A percentile compares a stretch with the other conserved stretches of the same genome.
phyloP scores from a whole-genome alignment of 148 eudicot species.

The Vaccinium myrtillus region DNA sequence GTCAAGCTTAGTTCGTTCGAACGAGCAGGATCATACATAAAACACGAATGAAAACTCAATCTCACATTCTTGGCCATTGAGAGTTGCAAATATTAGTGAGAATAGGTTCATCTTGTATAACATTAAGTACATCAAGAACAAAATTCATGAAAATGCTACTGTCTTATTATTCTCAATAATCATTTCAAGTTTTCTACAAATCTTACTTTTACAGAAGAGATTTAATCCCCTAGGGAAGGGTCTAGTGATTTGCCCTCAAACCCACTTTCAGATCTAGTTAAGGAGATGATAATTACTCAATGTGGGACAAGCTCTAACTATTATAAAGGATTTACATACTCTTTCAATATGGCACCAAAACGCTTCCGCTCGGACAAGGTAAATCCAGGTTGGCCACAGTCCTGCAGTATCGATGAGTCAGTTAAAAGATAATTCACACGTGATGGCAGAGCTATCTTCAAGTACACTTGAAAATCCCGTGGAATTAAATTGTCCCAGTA shows the following conservation, averaged over 20 bases:
- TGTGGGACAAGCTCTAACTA: background rate
- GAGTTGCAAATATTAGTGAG: background rate
- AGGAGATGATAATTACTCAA: background rate
- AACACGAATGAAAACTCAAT: constrained; percentile 2
- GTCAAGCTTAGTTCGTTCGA: background rate
- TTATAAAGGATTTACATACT: constrained; percentile 48
- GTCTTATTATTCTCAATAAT: background rate
- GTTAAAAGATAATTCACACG: background rate
- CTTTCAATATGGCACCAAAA: constrained; percentile 72
- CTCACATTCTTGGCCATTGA: background rate
- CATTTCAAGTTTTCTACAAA: background rate
- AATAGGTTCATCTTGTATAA: background rate
- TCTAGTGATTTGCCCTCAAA: background rate
- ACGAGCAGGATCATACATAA: background rate
- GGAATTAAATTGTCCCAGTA: background rate
- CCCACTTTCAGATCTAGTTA: background rate
- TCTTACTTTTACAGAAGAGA: background rate
- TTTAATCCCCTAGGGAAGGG: background rate
- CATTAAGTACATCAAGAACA: background rate
- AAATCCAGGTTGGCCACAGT: constrained; percentile 97
- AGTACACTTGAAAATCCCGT: background rate
- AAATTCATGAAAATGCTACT: background rate
- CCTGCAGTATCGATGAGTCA: constrained; percentile 44
- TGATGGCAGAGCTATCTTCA: background rate
- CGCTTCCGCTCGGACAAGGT: constrained; percentile 87